phyloP scores from a whole-genome alignment of 2,329 filamentous ascomycete species.

The Talaromyces sp. region DNA sequence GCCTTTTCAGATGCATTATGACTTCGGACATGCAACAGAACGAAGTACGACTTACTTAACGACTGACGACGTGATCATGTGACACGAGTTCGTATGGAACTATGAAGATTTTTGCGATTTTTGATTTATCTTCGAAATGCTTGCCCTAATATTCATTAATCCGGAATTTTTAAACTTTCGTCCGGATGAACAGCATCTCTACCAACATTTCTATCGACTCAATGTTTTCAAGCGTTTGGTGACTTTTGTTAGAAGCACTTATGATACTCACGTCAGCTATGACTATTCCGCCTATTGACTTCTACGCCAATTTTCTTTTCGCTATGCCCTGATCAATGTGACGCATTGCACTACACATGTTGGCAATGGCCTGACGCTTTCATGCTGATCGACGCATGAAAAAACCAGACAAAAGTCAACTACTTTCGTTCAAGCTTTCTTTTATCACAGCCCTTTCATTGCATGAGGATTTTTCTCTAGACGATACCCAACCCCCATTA shows the following conservation, averaged over 20 bases:
- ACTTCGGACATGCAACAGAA: conserved; percentile 19
- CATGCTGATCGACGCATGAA: not conserved
- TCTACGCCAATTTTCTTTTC: conserved; percentile 6
- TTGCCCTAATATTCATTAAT: conserved; percentile 8
- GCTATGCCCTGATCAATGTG: conserved; percentile 6
- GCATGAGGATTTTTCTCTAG: not conserved
- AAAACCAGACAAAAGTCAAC: not conserved
- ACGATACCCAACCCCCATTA: not conserved
- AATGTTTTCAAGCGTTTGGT: conserved; percentile 13
- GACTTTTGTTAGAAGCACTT: conserved; percentile 13
- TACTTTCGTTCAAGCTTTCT: conserved; percentile 1
- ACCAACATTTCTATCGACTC: conserved; percentile 11
- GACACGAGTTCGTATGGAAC: conserved; percentile 18
- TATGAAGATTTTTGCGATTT: conserved; percentile 19
- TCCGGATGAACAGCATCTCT: conserved; percentile 8
- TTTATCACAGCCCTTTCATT: not conserved
- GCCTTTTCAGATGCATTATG: conserved; percentile 11
- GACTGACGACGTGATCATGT: conserved; percentile 31
- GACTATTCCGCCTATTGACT: conserved; percentile 14
- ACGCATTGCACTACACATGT: conserved; percentile 15
- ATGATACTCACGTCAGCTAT: conserved; percentile 15
- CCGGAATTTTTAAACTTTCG: not conserved
- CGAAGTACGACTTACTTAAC: conserved; percentile 24
- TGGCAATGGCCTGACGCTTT: not conserved
- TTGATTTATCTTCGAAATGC: conserved; percentile 17